Base-by-base conservation (phyloP, 179 eudicot species). In the Drosera spatulata region DNA sequence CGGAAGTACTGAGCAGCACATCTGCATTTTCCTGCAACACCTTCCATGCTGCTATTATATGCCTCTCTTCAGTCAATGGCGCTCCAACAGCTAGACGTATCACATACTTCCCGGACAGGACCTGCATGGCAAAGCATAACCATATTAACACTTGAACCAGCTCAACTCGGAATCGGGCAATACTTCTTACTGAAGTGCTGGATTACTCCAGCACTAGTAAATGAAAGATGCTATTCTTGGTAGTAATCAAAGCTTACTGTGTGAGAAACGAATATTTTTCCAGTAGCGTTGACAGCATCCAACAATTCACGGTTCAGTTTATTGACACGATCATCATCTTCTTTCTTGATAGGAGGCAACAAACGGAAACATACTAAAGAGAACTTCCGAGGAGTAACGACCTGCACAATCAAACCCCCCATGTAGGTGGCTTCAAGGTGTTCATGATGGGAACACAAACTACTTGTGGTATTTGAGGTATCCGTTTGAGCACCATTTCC, bases 51-150 rank as follows among this genome's bases (percentile, higher is more conserved):
- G 66, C 75, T 48, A 75, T 68, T 5, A 93, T 66, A 61, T 93
- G 99, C 59, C 83, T 78, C 73, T 78, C 86, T 77, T 86, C 93
- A 6, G 95, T 93, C 78, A 93, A 64, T 58, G 96, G 89, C 61
- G 99, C 96, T 70, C 96, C 96, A 1, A 89, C 82, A 0, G 86
- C 99, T 58, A 93, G 71, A 6, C 96, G 85, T n/a, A 88, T 39
- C 11, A 80, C 73, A 62, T 82, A 93, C 52, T 72, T 86, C 10
- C 76, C 80, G 1, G 95, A 85, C 51, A 91, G 72, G 64, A 82
- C 89, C 98, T 91, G 83, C 63, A 71, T 10, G 22, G 11, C 3
- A 22, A 4, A 41, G 10, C 13, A 10, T 45, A 6, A 45, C 7
- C 7, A 0, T 10, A 6, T 6, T 2, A n/a, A 50, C 10, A 7